Evolutionary conservation across 2,329 filamentous ascomycete species (phyloP), one percentile per base, ranked within the genome.

Genomic region (Arthrobotrys megalospora): DNA sequence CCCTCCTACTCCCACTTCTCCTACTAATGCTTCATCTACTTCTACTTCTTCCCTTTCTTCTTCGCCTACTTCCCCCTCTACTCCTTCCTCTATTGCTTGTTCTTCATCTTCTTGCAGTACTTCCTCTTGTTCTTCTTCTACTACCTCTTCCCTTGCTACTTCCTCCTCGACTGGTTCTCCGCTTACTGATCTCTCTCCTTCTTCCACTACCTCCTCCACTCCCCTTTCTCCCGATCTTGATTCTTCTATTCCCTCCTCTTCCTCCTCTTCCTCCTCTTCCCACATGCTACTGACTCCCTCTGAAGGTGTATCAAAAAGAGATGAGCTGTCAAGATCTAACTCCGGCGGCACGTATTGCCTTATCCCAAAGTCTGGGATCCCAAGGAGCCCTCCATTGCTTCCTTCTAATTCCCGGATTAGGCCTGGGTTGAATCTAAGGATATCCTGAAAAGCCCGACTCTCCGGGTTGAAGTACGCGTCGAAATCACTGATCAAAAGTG

Each of bases 361-460:
- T n/a, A n/a, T 11, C 6, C 55, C 41, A 3, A 63, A 19, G 32
- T 72, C 6, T 1, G 66, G 52, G 12, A 62, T 38, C 32, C 53
- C 43, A 7, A 70, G 32, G 12, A n/a, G n/a, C 16, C 6, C 8
- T 34, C 1, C 32, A 1, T 14, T 16, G 12, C 24, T 62, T 7
- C 36, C n/a, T 32, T 4, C 4, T 41, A 11, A 70, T 28, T 70
- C 34, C 32, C 62, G 41, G 24, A 72, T 48, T 4, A 65, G 16
- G 7, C 48, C 21, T 3, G 68, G 68, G 21, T 72, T 60, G 38
- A 72, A 65, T 2, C 36, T 24, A 1, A 38, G 7, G 14, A 71
- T 53, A 28, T 63, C 68, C 11, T 63, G 47, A 10, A 71, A 34
- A 1, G 55, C 52, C n/a, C 21, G 10, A 12, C 68, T 47, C 2